Base-by-base conservation (phyloP, 805 yeast genomes). In the Wickerhamomyces hampshirensis region DNA sequence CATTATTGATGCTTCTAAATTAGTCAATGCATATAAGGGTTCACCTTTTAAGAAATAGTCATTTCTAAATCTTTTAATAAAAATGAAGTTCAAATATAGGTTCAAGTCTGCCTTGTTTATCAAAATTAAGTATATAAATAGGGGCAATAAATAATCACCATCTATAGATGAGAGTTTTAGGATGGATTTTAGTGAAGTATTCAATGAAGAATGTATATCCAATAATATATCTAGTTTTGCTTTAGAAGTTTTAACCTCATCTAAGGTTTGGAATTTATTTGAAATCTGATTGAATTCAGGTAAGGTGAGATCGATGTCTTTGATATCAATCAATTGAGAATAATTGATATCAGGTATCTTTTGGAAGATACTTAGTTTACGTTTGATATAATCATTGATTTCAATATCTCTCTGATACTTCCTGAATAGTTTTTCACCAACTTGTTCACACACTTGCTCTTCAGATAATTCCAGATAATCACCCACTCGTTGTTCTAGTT, bases 1-100 rank as follows among this genome's bases (percentile, higher is more conserved):
- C 23, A 44, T 38, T 28, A 53, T 38, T 9, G 57, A 42, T 9
- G 58, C 58, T 32, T 53, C 58, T 10, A 47, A 27, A 34, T 53
- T 53, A 4, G 57, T 53, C 12, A 53, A 34, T 18, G 52, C 47
- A 33, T 49, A 53, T 1, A 47, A 30, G 3, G 46, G 38, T n/a
- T 52, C 47, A 9, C 43, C 46, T 12, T 28, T 30, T 12, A 53
- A 39, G 6, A 33, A 36, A 1, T 30, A 21, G 4, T 35, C 28
- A 17, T 49, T 51, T 29, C 55, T 47, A 39, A 53, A 52, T 6
- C 51, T 37, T 21, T 45, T 47, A 17, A 53, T 42, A 38, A 37
- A 53, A 10, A 33, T 34, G 26, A 52, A 43, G 15, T 50, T 45
- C 7, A 50, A 35, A 30, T 50, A 52, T 2, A 40, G 26, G n/a